Evolutionary conservation across 2,329 filamentous ascomycete genomes (phyloP), one percentile per base, ranked within the genome.

Genomic region (Botrytis squamosa): DNA sequence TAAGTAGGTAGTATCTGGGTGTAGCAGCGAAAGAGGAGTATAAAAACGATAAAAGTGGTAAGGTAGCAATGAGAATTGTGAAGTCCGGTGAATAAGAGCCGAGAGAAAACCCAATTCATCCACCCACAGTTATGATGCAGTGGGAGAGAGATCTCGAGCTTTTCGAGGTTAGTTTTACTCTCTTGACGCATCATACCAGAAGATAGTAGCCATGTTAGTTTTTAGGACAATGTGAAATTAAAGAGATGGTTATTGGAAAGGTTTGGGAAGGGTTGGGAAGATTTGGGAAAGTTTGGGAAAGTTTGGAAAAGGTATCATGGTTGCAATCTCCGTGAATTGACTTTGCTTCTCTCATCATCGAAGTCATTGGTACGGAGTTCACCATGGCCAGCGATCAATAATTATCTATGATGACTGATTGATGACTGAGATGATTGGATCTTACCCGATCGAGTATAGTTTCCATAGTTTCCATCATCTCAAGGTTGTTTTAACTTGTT

Each of bases 1-100:
- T 10, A 22, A 68, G 46, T 69, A 69, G 66, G 66, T 69, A 69
- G 49, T 44, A 69, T 69, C 40, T 38, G 25, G 38, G n/a, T 7
- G 36, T 44, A n/a, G 38, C 16, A 7, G n/a, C n/a, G 29, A 57
- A 57, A 29, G 52, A 55, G 49, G 49, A 55, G 52, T 57, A 29
- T 18, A 29, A 12, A 9, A 7, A 57, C 7, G n/a, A 57, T 57
- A 8, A 42, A 33, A 55, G 25, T n/a, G 36, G 14, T 38, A 67
- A 25, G 38, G 64, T 52, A 67, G 25, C 60, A 63, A 40, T 62
- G 52, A 29, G n/a, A 57, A 57, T 57, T 57, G n/a, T 29, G 52
- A 29, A 57, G n/a, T 57, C 52, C 36, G 38, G 38, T n/a, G 36
- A 25, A 22, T 16, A 62, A 38, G 59, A 62, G 59, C 33, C 44